Evolutionary conservation across 2,329 filamentous ascomycete genomes (phyloP), one percentile per base, ranked within the genome.

Genomic region (Microdochium paspali): DNA sequence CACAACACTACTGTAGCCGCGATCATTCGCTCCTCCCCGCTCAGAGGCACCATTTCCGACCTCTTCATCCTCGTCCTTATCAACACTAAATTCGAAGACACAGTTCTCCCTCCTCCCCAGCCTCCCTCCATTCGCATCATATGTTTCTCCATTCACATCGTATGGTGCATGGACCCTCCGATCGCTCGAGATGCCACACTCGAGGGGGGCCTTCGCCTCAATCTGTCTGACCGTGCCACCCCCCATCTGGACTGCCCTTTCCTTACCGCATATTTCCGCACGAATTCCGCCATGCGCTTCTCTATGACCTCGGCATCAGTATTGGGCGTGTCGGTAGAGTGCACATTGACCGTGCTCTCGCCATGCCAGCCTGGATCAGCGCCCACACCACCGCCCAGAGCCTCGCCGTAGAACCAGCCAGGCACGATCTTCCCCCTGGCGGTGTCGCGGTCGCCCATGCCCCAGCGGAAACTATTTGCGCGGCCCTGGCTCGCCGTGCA

Each of bases 321-420:
- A 56, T 87, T 87, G 5, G 82, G 74, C 2, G 84, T 87, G 56
- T 88, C 87, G 2, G 84, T 87, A 82, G 87, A 86, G 60, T 87
- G 82, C 2, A 80, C 82, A 58, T 87, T 82, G 5, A 86, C 81
- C 9, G 80, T 83, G 23, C 67, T 76, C 2, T 81, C 81, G 21
- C 84, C 84, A 50, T 84, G 70, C 83, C 82, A 87, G 5, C 71
- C 71, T 0, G 78, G 73, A 0, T 83, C 83, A 1, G 84, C 84
- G 20, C 84, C 84, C 35, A 73, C 76, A 0, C 84, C 84, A n/a
- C 84, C 84, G 3, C 80, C 80, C 53, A 88, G 86, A 2, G 84
- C 87, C 61, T 88, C 84, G 58, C 87, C 87, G 68, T 88, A 88
- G 24, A 84, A 84, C 58, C 88, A 88, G 1, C 84, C 84, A 42